These are phyloP conservation scores for Pseudogymnoascus sp. DNA, from an alignment of 2,329 filamentous ascomycete species.

Conservation along the genomic window DNA sequence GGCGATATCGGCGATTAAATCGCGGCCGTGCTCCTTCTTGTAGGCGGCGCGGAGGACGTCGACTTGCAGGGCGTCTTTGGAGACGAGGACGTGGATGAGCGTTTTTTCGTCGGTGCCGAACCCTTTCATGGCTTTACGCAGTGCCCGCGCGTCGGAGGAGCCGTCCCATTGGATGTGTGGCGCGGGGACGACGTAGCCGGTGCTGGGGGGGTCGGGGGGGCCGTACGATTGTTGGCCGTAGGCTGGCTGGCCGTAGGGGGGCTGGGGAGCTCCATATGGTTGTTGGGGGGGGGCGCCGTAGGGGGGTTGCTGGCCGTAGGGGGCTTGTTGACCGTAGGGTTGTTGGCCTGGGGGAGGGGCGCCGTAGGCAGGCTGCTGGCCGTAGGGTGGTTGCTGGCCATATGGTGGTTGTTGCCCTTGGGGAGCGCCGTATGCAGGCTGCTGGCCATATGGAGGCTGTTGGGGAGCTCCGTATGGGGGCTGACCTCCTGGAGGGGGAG, in stretches of 20 bases:
- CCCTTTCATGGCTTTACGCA: slow-evolving; percentile 83
- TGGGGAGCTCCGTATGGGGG: slow-evolving; percentile 12
- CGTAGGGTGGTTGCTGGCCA: not conserved
- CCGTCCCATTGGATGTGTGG: slow-evolving; percentile 61
- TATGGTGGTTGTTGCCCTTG: slow-evolving; percentile 12
- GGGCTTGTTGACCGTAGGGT: slow-evolving; percentile 7
- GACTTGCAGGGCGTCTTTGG: slow-evolving; percentile 71
- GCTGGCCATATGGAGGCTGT: slow-evolving; percentile 12
- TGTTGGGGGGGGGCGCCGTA: not conserved
- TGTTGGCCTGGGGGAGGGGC: not conserved
- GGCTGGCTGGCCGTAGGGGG: not conserved
- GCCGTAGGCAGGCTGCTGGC: slow-evolving; percentile 14
- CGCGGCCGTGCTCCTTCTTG: slow-evolving; percentile 53
- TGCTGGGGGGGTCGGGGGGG: slow-evolving; percentile 56
- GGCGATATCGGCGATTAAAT: slow-evolving; percentile 66
- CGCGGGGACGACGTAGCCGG: slow-evolving; percentile 57
- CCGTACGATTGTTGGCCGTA: slow-evolving; percentile 20
- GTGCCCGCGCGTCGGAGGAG: slow-evolving; percentile 56
- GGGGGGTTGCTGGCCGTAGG: slow-evolving; percentile 22
- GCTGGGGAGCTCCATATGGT: not conserved
- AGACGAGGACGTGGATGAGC: slow-evolving; percentile 61
- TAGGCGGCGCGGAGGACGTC: slow-evolving; percentile 60
- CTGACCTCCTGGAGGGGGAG: not conserved
- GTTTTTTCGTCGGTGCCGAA: slow-evolving; percentile 81
- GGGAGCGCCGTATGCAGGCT: slow-evolving; percentile 6